Percentiles rank a stretch among this genome's conserved stretches.
Conservation (phyloP, 2,329 filamentous ascomycete species). For the Grosmannia serpens region DNA sequence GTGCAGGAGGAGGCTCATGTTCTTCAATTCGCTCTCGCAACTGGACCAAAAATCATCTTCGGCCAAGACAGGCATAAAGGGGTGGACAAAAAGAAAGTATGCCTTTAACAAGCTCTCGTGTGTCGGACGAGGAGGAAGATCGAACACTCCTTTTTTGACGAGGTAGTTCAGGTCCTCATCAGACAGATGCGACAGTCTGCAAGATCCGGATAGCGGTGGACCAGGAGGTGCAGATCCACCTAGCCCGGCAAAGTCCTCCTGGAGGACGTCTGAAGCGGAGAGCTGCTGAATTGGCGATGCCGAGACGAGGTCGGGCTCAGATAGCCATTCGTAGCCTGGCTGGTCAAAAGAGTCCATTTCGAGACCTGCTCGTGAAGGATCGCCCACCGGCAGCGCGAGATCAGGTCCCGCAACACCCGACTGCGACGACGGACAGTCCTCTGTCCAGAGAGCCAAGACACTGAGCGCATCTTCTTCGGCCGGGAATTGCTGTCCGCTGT, state of each 20-base stretch:
- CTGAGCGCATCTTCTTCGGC: neutral
- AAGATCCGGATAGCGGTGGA: neutral
- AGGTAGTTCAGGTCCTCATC: neutral
- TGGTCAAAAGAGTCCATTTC: neutral
- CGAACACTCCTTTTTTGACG: neutral
- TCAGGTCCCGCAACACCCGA: neutral
- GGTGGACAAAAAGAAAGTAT: slow-evolving; percentile 1
- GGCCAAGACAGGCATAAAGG: neutral
- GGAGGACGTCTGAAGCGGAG: too few relatives aligned
- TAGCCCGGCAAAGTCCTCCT: too few relatives aligned
- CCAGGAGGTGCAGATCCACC: too few relatives aligned
- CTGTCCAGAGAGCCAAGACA: neutral
- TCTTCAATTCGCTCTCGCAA: neutral
- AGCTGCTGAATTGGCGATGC: neutral
- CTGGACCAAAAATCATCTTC: neutral
- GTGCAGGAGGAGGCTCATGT: neutral
- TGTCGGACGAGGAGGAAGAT: neutral
- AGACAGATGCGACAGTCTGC: neutral
- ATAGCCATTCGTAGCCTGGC: neutral
- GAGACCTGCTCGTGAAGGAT: neutral
- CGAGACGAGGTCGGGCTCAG: neutral
- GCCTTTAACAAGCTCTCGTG: neutral
- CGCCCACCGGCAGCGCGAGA: neutral
- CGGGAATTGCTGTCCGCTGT: neutral
- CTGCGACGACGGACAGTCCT: neutral